Percentiles rank a stretch among this genome's conserved stretches.
These are phyloP conservation scores for Avicennia marina DNA, from an alignment of 257 asterid genomes.

Conservation along the genomic window DNA sequence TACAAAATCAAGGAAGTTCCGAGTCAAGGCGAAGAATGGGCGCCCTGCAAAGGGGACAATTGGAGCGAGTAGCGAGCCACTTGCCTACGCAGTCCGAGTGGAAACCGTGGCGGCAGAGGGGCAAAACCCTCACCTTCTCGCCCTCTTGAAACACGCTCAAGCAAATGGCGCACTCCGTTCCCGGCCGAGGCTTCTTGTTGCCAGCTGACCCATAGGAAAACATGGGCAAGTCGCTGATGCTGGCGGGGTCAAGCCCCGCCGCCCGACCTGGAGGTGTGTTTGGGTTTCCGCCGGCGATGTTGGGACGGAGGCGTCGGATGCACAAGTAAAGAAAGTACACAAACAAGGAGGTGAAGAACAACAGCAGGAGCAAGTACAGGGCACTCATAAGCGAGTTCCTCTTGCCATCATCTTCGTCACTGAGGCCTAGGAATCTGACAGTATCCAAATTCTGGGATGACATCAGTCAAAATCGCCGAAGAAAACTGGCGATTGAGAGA, in stretches of 20 bases:
- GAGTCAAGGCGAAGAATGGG: constrained; percentile 12
- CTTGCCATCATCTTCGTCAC: constrained; percentile 16
- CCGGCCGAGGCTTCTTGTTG: constrained; percentile 21
- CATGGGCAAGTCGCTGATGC: constrained; percentile 31
- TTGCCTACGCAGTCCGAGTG: constrained; percentile 37
- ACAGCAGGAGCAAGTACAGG: constrained; percentile 21
- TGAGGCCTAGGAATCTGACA: constrained; percentile 19
- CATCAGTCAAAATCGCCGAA: constrained; percentile 22
- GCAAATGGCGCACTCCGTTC: constrained; percentile 38
- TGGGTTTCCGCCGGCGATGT: background rate
- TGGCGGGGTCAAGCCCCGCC: constrained; percentile 33
- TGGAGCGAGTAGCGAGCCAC: constrained; percentile 42
- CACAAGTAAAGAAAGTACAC: constrained; percentile 27
- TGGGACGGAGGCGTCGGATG: constrained; percentile 20
- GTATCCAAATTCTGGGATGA: constrained; percentile 30
- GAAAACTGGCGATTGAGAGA: too few species aligned
- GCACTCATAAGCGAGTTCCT: constrained; percentile 31
- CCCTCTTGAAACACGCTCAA: constrained; percentile 30
- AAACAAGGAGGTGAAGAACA: constrained; percentile 28
- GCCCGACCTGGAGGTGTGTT: background rate
- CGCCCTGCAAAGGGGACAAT: constrained; percentile 40
- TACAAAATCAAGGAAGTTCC: constrained; percentile 10
- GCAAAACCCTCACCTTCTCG: constrained; percentile 33
- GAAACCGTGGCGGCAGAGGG: constrained; percentile 33
- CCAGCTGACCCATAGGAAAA: constrained; percentile 24